Conservation (phyloP, 139 green algal species). For the Chlamydomonas sp. region DNA sequence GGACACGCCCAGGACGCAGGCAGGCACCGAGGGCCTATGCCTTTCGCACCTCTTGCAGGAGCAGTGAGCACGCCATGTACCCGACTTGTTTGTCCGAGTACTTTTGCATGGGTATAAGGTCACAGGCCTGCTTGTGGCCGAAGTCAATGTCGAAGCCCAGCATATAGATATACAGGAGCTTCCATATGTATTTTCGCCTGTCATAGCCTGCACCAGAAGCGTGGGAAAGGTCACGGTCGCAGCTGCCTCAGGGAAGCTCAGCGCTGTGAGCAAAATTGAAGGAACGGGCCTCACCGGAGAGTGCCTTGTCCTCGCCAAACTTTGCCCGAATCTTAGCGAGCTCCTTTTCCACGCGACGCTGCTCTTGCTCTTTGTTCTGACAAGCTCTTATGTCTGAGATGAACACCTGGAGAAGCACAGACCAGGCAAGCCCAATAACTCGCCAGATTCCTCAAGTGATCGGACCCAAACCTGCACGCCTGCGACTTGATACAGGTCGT, state of each 20-base stretch:
- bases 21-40: too few relatives aligned
- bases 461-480: not conserved
- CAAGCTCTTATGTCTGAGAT: constrained; percentile 94
- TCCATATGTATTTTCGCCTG: constrained; percentile 99
- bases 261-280: not conserved
- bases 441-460: not conserved
- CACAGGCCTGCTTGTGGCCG: constrained; percentile 95
- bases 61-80: constrained; percentile 91
- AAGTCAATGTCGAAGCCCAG: constrained; percentile 99
- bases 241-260: not conserved
- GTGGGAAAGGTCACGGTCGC: not conserved
- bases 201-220: constrained; percentile 83
- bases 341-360: constrained; percentile 94
- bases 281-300: constrained; percentile 48
- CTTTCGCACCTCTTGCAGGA: constrained; percentile 88
- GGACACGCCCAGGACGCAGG: too few relatives aligned
- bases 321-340: constrained; percentile 97
- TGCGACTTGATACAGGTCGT: not conserved
- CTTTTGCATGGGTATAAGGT: constrained; percentile 93
- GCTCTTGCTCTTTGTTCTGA: constrained; percentile 93
- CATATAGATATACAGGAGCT: constrained; percentile 99
- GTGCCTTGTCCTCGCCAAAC: constrained; percentile 83
- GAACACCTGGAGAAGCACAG: constrained; percentile 66
- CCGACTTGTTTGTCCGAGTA: constrained; percentile 99
- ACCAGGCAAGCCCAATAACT: not conserved